Conservation (phyloP, 179 eudicot genomes). For the Actinidia polygama region DNA sequence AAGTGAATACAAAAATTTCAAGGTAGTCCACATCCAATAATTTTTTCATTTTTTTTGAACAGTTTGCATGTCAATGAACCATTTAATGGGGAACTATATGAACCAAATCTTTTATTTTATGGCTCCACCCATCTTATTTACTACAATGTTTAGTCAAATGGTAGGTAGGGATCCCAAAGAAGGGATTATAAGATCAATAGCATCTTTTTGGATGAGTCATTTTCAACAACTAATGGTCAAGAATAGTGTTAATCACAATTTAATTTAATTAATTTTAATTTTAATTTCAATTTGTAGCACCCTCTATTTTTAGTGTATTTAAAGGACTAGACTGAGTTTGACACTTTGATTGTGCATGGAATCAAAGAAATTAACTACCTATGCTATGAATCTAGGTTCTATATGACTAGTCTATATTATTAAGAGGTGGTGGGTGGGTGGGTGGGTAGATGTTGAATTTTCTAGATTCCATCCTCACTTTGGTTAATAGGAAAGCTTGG, state of each 20-base stretch:
- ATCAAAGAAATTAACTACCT: no score
- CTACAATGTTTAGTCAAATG: background rate
- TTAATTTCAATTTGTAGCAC: no score
- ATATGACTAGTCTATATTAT: no score
- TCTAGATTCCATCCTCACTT: no score
- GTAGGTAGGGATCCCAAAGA: background rate
- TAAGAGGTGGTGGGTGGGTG: no score
- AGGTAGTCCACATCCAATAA: background rate
- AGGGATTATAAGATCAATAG: background rate
- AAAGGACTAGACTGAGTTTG: no score
- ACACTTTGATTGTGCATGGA: no score
- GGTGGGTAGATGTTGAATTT: no score
- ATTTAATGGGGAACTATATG: background rate
- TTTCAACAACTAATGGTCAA: conserved; percentile 4
- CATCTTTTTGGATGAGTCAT: background rate
- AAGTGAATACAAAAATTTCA: background rate
- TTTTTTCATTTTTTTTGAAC: background rate
- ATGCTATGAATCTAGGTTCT: no score
- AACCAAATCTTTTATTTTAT: background rate
- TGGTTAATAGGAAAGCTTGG: no score
- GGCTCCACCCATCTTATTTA: background rate
- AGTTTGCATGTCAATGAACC: background rate
- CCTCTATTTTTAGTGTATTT: no score
- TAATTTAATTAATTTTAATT: no score
- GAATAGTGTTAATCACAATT: background rate